A percentile compares a stretch with the other conserved stretches of the same genome.
phyloP scores from a whole-genome alignment of 2,329 filamentous ascomycete species.

The Colletotrichum sp. region DNA sequence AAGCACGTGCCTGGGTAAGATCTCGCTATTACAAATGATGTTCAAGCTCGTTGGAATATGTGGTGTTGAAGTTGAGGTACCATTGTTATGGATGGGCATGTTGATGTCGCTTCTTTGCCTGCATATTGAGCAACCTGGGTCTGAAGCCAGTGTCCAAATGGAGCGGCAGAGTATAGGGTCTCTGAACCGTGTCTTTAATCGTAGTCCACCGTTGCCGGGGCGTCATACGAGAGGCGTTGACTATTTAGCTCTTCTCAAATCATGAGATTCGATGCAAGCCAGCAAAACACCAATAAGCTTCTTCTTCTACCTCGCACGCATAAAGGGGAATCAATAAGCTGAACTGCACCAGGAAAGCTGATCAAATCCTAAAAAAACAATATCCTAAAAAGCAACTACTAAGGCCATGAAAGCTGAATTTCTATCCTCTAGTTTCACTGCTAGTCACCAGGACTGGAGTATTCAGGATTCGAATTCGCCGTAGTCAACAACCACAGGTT shows the following conservation, averaged over 20 bases:
- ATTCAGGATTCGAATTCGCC: background rate
- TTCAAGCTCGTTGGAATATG: background rate
- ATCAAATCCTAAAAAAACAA: fast-evolving
- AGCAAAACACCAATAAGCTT: too few relatives aligned
- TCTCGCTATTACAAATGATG: background rate
- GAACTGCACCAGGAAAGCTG: background rate
- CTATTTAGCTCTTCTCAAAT: too few relatives aligned
- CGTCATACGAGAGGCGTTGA: too few relatives aligned
- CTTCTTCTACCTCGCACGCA: too few relatives aligned
- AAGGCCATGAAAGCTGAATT: fast-evolving
- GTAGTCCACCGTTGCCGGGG: too few relatives aligned
- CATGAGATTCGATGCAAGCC: too few relatives aligned
- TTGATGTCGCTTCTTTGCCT: background rate
- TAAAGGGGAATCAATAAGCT: too few relatives aligned
- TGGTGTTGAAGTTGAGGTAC: background rate
- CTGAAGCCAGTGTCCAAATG: too few relatives aligned
- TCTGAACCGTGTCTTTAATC: too few relatives aligned
- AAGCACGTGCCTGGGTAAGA: too few relatives aligned
- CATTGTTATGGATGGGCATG: background rate
- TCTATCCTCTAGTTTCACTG: fast-evolving
- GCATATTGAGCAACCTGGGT: background rate
- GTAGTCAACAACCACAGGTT: fast-evolving
- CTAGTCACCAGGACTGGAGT: background rate
- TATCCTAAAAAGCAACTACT: fast-evolving
- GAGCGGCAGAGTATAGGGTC: too few relatives aligned